phyloP scores from a whole-genome alignment of 140 eudicot species.

The Oenanthe javanica region DNA sequence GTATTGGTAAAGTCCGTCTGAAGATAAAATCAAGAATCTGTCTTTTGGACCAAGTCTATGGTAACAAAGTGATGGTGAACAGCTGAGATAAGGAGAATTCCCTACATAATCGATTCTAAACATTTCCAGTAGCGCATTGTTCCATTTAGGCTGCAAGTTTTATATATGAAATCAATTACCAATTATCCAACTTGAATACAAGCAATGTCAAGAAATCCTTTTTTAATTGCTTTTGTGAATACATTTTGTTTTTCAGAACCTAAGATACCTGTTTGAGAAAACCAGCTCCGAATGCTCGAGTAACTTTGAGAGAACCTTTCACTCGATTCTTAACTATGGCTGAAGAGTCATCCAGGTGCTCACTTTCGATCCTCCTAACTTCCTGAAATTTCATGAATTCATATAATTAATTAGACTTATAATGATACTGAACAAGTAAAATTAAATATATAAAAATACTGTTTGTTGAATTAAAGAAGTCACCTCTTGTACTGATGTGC shows the following conservation, averaged over 20 bases:
- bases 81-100: slow-evolving; percentile 56
- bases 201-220: not conserved
- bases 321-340: slow-evolving; percentile 57
- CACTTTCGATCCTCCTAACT: slow-evolving; percentile 40
- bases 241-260: not conserved
- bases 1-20: slow-evolving; percentile 92
- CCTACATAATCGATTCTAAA: slow-evolving; percentile 77
- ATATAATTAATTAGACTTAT: not conserved
- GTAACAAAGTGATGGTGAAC: slow-evolving; percentile 63
- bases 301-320: slow-evolving; percentile 79
- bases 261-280: slow-evolving; percentile 63
- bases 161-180: not conserved
- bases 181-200: not conserved
- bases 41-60: slow-evolving; percentile 64
- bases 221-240: not conserved
- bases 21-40: slow-evolving; percentile 69
- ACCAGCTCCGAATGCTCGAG: slow-evolving; percentile 97
- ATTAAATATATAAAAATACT: not conserved
- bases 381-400: not conserved
- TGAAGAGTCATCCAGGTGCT: slow-evolving; percentile 56
- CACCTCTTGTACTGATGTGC: slow-evolving; percentile 69
- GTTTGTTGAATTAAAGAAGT: not conserved
- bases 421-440: not conserved
- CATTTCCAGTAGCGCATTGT: slow-evolving; percentile 68
- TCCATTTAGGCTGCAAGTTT: slow-evolving; percentile 81